Evolutionary conservation across 768 basidiomycete species (phyloP), one percentile per base, ranked within the genome.

Genomic region (Pisolithus tinctorius): DNA sequence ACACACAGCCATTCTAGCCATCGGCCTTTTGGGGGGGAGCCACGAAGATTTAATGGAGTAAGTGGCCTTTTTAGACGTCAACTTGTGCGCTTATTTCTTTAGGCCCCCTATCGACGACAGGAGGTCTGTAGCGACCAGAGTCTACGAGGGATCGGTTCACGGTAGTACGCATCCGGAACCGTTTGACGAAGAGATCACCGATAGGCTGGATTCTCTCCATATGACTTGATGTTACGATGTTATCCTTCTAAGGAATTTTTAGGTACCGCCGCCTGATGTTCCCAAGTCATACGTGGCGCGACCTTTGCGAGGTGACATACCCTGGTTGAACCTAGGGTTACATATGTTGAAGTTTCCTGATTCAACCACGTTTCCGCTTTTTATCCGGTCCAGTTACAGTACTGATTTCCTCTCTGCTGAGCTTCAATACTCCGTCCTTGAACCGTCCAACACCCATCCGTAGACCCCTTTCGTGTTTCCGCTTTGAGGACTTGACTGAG

Each of bases 401-500:
- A 7, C 54, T 62, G 38, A 91, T 77, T 26, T 93, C 90, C 26
- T 76, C 71, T 56, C 65, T 74, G 54, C 78, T 79, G 29, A 93
- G 76, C 53, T 75, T 80, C 50, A 93, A 73, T 27, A 79, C 74
- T 9, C 91, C 91, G 31, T 78, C 78, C 49, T 71, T 76, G 65
- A 87, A 92, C 53, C 74, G 84, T 6, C 90, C 90, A 20, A 93
- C 77, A 6, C 90, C 89, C 83, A 90, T 83, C 53, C 74, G 73
- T 39, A 93, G 65, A 10, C 90, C 91, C 58, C 80, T 75, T 41
- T 78, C 73, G 54, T 88, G 72, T 54, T 76, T 83, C 55, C 69
- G 72, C 41, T 60, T 68, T 6, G 52, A 55, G 17, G 56, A 53
- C 1, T 59, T 55, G 34, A 59, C 57, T 11, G 57, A 43, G n/a